phyloP scores from a whole-genome alignment of 106 monocot species.

The Platanthera guangdongensis region DNA sequence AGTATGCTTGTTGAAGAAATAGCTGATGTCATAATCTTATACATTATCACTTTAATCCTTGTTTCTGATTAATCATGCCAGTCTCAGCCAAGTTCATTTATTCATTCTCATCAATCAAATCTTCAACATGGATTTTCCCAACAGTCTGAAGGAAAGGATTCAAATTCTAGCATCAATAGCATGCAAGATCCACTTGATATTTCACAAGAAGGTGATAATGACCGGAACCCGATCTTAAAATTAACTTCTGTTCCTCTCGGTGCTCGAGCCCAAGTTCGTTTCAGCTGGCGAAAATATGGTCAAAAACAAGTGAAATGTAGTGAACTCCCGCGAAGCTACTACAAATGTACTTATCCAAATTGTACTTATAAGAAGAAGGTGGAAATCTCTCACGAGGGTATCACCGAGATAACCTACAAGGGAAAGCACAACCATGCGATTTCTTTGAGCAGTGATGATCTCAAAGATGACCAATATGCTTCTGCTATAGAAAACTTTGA shows the following conservation, averaged over 20 bases:
- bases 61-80: not conserved
- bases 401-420: slow-evolving; percentile 84
- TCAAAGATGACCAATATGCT: slow-evolving; percentile 24
- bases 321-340: slow-evolving; percentile 85
- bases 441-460: slow-evolving; percentile 35
- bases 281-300: slow-evolving; percentile 95
- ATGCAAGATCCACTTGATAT: slow-evolving; percentile 32
- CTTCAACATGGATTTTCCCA: slow-evolving; percentile 18
- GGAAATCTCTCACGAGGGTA: slow-evolving; percentile 65
- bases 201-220: slow-evolving; percentile 29
- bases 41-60: not conserved
- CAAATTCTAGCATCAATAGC: slow-evolving; percentile 28
- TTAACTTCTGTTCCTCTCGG: slow-evolving; percentile 20
- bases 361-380: slow-evolving; percentile 86
- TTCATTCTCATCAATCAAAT: slow-evolving; percentile 17
- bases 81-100: slow-evolving; percentile 5
- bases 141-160: slow-evolving; percentile 18
- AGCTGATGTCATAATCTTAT: not conserved
- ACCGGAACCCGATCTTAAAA: slow-evolving; percentile 30
- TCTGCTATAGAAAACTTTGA: slow-evolving; percentile 30
- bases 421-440: slow-evolving; percentile 68
- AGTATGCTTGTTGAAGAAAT: not conserved
- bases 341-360: slow-evolving; percentile 80
- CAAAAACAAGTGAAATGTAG: slow-evolving; percentile 91
- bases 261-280: slow-evolving; percentile 63